phyloP scores from a whole-genome alignment of 306 rosid genomes.

The Lathyrus oleraceus region DNA sequence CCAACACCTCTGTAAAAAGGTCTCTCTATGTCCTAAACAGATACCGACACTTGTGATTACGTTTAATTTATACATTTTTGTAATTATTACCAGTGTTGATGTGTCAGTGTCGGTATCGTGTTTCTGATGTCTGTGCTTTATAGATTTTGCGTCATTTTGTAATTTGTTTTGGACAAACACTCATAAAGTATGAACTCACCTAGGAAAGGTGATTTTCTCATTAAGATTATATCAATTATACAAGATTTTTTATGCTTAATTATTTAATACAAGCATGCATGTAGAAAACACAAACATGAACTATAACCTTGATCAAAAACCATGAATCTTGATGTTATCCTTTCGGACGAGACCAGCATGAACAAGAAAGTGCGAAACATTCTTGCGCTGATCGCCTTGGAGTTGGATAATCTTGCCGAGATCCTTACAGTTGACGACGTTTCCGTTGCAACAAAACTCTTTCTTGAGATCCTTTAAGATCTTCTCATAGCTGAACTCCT shows the following conservation, averaged over 20 bases:
- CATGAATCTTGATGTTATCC: conserved; percentile 85
- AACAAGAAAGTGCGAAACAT: conserved; percentile 68
- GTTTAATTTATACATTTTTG: too few relatives aligned
- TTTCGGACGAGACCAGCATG: conserved; percentile 63
- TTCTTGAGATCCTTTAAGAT: conserved; percentile 77
- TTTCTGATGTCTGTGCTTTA: too few relatives aligned
- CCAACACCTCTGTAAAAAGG: too few relatives aligned
- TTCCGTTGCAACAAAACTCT: conserved; percentile 83
- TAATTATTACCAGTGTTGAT: too few relatives aligned
- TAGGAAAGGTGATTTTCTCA: conserved; percentile 19
- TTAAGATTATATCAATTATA: too few relatives aligned
- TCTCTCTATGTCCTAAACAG: too few relatives aligned
- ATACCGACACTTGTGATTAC: too few relatives aligned
- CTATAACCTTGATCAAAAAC: conserved; percentile 48
- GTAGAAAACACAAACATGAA: background rate
- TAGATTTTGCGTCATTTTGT: background rate
- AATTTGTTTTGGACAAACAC: conserved; percentile 15
- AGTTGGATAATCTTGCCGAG: conserved; percentile 88
- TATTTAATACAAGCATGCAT: conserved; percentile 1
- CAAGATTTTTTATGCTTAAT: background rate
- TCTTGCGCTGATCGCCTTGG: conserved; percentile 94
- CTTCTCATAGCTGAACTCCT: conserved; percentile 69
- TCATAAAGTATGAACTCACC: background rate
- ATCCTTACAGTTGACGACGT: conserved; percentile 82
- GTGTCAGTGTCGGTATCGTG: too few relatives aligned